These are phyloP conservation scores for Entrophospora sp. DNA, from an alignment of 192 early-diverging fungal species.

Conservation along the genomic window DNA sequence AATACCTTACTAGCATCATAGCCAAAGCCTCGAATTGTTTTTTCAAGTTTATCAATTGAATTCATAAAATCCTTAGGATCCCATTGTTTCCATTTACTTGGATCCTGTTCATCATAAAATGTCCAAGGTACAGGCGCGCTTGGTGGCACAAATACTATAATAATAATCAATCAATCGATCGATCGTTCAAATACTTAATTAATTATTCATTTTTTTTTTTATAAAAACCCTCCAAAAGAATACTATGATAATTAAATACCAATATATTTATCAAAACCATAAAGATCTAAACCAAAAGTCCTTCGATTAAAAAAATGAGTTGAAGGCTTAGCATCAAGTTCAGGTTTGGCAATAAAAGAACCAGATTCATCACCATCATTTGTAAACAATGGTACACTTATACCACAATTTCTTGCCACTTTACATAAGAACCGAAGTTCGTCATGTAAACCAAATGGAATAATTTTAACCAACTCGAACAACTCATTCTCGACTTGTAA, in stretches of 20 bases:
- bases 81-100: conserved; percentile 50
- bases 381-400: conserved; percentile 76
- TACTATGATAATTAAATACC: too few relatives aligned
- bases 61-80: conserved; percentile 33
- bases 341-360: conserved; percentile 43
- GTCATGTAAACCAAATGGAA: conserved; percentile 69
- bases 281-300: conserved; percentile 66
- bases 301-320: conserved; percentile 21
- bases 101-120: conserved; percentile 24
- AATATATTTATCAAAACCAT: conserved; percentile 74
- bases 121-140: conserved; percentile 43
- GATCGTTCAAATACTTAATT: too few relatives aligned
- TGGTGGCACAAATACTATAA: conserved; percentile 45
- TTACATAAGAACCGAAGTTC: conserved; percentile 72
- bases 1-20: conserved; percentile 49
- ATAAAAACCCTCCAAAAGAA: too few relatives aligned
- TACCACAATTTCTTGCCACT: conserved; percentile 63
- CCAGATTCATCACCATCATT: conserved; percentile 74
- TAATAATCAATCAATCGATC: not conserved
- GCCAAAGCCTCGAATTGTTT: conserved; percentile 57
- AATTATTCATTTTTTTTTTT: not conserved
- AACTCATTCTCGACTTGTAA: conserved; percentile 81
- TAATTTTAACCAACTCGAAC: conserved; percentile 44
- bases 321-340: conserved; percentile 17
- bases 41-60: conserved; percentile 54